These are phyloP conservation scores for Globisporangium cystogenes DNA, from an alignment of 352 stramenopile species.

Conservation along the genomic window DNA sequence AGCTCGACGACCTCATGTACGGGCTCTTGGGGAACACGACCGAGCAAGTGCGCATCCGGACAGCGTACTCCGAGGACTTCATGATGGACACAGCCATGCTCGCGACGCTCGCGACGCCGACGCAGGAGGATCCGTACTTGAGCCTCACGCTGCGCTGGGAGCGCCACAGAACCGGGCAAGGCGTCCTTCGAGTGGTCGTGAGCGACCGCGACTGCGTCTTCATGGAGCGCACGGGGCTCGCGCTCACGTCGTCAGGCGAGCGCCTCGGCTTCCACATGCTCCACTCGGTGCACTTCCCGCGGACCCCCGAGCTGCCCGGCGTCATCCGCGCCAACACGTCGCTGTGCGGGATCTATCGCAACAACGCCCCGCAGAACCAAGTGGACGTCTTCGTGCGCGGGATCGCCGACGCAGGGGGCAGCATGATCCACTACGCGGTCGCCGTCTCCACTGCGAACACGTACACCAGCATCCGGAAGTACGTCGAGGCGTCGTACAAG, in stretches of 20 bases:
- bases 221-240: slow-evolving; percentile 13
- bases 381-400: slow-evolving; percentile 7
- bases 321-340: slow-evolving; percentile 21
- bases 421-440: slow-evolving; percentile 27
- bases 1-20: slow-evolving; percentile 22
- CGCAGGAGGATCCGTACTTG: slow-evolving; percentile 7
- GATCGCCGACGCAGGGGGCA: slow-evolving; percentile 14
- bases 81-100: slow-evolving; percentile 10
- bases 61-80: slow-evolving; percentile 17
- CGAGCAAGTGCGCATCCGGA: slow-evolving; percentile 16
- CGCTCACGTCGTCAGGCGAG: slow-evolving; percentile 2
- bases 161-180: slow-evolving; percentile 5
- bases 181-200: slow-evolving; percentile 1
- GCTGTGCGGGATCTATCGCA: slow-evolving; percentile 12
- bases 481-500: slow-evolving; percentile 6
- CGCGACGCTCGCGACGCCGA: slow-evolving; percentile 7
- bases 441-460: slow-evolving; percentile 26
- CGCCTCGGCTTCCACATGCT: slow-evolving; percentile 10
- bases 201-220: slow-evolving; percentile 14
- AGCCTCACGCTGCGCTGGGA: slow-evolving; percentile 13
- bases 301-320: slow-evolving; percentile 10
- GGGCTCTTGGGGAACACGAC: slow-evolving; percentile 16
- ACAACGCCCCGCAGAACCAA: slow-evolving; percentile 4
- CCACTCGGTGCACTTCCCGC: slow-evolving; percentile 14
- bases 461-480: neutral